These are phyloP conservation scores for Herpetomonas tarakana DNA, from an alignment of 208 protist genomes.

Conservation along the genomic window DNA sequence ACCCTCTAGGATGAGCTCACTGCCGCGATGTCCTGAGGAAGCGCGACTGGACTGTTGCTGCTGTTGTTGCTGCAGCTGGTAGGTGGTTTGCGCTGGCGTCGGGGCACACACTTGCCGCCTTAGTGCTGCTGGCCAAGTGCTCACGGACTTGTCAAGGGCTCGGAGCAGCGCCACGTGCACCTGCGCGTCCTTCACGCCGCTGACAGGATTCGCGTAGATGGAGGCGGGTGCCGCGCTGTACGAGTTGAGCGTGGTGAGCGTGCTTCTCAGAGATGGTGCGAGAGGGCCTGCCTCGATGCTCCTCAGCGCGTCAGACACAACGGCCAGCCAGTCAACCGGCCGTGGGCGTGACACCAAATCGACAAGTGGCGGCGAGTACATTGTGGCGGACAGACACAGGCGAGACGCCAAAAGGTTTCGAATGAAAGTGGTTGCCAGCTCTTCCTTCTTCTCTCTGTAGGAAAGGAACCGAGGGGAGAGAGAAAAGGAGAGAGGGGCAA, in stretches of 20 bases:
- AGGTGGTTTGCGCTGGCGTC: slow-evolving; percentile 5
- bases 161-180: slow-evolving; percentile 39
- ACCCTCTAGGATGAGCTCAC: slow-evolving; percentile 9
- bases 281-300: slow-evolving; percentile 16
- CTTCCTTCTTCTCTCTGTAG: no score
- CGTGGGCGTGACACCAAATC: slow-evolving; percentile 19
- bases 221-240: slow-evolving; percentile 31
- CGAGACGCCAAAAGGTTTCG: background rate
- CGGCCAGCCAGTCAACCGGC: slow-evolving; percentile 38
- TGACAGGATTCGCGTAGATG: slow-evolving; percentile 27
- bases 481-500: background rate
- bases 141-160: slow-evolving; percentile 36
- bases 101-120: slow-evolving; percentile 26
- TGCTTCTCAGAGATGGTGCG: slow-evolving; percentile 15
- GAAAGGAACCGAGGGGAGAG: background rate
- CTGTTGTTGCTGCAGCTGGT: no score
- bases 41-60: slow-evolving; percentile 9
- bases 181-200: slow-evolving; percentile 26
- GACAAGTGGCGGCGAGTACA: background rate
- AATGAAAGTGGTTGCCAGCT: no score
- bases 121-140: slow-evolving; percentile 39
- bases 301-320: slow-evolving; percentile 28
- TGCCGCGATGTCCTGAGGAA: slow-evolving; percentile 4
- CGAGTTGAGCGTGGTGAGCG: slow-evolving; percentile 44
- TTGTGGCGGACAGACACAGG: background rate